Evolutionary conservation across 805 yeast genomes (phyloP).

Genomic region (Alloascoidea africana): DNA sequence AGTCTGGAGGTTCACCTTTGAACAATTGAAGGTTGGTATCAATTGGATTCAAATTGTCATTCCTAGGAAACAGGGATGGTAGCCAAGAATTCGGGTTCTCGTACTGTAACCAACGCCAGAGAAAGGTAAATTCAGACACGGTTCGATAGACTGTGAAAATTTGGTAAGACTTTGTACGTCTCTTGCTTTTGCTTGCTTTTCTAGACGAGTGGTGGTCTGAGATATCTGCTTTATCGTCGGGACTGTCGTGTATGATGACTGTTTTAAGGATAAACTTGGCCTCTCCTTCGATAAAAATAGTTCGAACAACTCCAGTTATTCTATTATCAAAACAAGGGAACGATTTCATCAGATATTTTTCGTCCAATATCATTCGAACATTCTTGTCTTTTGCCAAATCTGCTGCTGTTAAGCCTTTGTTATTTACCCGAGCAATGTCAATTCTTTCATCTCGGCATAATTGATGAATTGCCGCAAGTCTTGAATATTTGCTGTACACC

Average conservation of each 20-base stretch:
- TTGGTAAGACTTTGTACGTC: neutral
- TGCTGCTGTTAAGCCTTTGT: conserved; percentile 16
- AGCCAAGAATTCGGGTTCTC: conserved; percentile 22
- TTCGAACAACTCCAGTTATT: conserved; percentile 6
- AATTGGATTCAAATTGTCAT: no score
- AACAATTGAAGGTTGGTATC: no score
- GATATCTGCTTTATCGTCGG: conserved; percentile 7
- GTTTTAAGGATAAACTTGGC: conserved; percentile 11
- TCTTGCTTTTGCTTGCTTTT: neutral
- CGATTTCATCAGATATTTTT: conserved; percentile 3
- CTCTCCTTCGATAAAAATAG: conserved; percentile 8
- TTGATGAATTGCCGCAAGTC: conserved; percentile 39
- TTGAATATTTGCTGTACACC: conserved; percentile 52
- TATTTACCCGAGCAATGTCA: conserved; percentile 21
- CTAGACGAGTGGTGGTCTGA: neutral
- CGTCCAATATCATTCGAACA: conserved; percentile 12
- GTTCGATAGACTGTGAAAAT: conserved; percentile 14
- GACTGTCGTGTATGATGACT: conserved; percentile 4
- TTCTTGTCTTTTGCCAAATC: conserved; percentile 17
- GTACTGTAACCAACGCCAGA: conserved; percentile 17
- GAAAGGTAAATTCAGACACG: conserved; percentile 16
- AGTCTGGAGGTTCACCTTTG: neutral
- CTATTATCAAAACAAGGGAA: neutral
- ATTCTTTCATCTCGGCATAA: conserved; percentile 36
- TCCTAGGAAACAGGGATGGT: conserved; percentile 14